Evolutionary conservation across 441 rosid species (phyloP).

Genomic region (Macaranga tanarius): DNA sequence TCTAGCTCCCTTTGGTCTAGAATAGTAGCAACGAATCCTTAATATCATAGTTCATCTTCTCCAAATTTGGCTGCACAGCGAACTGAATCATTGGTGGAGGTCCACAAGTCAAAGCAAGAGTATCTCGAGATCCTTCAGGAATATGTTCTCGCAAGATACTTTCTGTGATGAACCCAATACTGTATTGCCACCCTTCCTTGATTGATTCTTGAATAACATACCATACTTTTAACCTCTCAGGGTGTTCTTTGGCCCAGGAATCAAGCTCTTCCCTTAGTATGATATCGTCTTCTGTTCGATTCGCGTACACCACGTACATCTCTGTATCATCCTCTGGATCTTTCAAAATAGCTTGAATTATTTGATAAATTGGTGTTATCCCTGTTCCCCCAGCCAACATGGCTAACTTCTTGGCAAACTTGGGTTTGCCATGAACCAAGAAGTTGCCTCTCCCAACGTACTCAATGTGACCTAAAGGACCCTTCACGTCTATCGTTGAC

Average conservation of each 20-base stretch:
- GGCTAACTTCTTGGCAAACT: constrained; percentile 67
- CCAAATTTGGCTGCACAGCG: constrained; percentile 81
- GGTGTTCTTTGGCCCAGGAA: constrained; percentile 52
- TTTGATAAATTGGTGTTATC: constrained; percentile 80
- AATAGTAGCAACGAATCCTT: constrained; percentile 67
- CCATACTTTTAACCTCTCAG: constrained; percentile 70
- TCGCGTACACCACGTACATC: constrained; percentile 77
- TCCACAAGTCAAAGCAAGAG: constrained; percentile 76
- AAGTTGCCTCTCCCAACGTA: constrained; percentile 68
- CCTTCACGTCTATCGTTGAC: constrained; percentile 63
- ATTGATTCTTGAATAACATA: constrained; percentile 57
- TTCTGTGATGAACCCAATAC: constrained; percentile 66
- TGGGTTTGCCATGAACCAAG: constrained; percentile 64
- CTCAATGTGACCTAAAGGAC: constrained; percentile 86
- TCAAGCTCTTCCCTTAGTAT: constrained; percentile 74
- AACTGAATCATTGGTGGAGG: constrained; percentile 95
- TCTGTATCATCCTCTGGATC: constrained; percentile 80
- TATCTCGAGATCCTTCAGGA: constrained; percentile 53
- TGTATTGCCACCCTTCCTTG: constrained; percentile 73
- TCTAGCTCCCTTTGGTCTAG: constrained; percentile 21
- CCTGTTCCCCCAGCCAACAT: constrained; percentile 97
- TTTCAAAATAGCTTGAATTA: constrained; percentile 64
- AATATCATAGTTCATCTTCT: constrained; percentile 75
- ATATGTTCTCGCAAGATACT: constrained; percentile 57
- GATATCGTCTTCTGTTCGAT: constrained; percentile 81